Percentiles rank a stretch among this genome's conserved stretches.
Conservation (phyloP, 163 green algal species). For the Scenedesmus sp. region DNA sequence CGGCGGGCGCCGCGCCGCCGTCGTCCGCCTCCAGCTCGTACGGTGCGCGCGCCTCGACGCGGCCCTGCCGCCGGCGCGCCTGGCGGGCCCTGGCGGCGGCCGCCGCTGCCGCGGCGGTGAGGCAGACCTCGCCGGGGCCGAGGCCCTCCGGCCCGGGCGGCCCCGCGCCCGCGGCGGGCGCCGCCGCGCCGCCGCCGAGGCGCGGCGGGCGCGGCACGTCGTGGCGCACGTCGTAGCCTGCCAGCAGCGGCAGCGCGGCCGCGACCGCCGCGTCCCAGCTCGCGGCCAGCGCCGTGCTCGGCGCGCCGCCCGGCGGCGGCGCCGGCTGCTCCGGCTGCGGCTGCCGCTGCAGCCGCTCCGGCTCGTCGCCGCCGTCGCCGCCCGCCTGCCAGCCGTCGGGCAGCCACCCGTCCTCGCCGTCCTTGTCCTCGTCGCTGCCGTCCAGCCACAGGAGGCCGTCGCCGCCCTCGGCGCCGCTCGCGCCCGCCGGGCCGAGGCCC, state of each 20-base stretch:
- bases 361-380: background rate
- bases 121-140: constrained; percentile 4
- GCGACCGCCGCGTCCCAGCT: constrained; percentile 18
- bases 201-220: constrained; percentile 19
- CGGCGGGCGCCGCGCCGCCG: background rate
- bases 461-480: background rate
- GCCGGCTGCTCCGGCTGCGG: background rate
- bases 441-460: background rate
- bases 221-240: constrained; percentile 20
- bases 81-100: background rate
- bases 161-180: too few species aligned
- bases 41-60: background rate
- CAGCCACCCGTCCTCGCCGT: background rate
- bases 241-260: background rate
- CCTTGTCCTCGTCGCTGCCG: background rate
- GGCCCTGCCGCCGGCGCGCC: constrained; percentile 5
- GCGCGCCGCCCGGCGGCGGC: too few species aligned
- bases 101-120: constrained; percentile 33
- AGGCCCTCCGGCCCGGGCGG: background rate
- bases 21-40: background rate
- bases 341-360: background rate
- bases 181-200: constrained; percentile 5
- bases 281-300: too few species aligned
- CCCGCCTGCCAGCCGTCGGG: background rate
- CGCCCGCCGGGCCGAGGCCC: too few species aligned